These are phyloP conservation scores for Choiromyces venosus DNA, from an alignment of 495 filamentous ascomycete species.

Conservation along the genomic window DNA sequence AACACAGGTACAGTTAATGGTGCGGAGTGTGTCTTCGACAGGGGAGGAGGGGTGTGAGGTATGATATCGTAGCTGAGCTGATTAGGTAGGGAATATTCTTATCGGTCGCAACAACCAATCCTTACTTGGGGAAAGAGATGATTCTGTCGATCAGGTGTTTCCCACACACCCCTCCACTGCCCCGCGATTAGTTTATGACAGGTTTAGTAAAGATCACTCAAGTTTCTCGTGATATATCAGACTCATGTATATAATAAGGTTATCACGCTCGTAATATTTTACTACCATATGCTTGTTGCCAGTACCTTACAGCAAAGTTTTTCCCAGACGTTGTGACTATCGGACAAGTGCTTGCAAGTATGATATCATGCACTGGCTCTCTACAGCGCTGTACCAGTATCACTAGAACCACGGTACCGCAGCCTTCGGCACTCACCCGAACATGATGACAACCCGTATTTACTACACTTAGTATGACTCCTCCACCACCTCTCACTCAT, in stretches of 20 bases:
- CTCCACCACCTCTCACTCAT: not conserved
- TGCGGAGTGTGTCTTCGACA: too few species aligned
- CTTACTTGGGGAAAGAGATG: not conserved
- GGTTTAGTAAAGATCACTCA: not conserved
- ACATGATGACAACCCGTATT: too few species aligned
- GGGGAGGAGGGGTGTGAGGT: not conserved
- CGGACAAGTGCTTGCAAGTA: not conserved
- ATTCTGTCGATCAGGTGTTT: not conserved
- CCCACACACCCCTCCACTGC: not conserved
- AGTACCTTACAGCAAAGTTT: not conserved
- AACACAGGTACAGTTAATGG: not conserved
- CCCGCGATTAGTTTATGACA: not conserved
- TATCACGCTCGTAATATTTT: not conserved
- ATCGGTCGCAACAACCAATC: not conserved
- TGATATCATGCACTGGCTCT: not conserved
- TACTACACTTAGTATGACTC: not conserved
- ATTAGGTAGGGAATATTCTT: not conserved
- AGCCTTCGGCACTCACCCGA: not conserved
- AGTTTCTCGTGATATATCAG: not conserved
- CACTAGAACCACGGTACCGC: not conserved
- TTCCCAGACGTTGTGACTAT: not conserved
- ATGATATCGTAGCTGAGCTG: not conserved
- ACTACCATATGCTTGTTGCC: not conserved
- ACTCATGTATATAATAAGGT: not conserved
- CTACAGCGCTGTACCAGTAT: not conserved